Evolutionary conservation across 2,329 filamentous ascomycete species (phyloP).

Genomic region (Epichloe baconii): DNA sequence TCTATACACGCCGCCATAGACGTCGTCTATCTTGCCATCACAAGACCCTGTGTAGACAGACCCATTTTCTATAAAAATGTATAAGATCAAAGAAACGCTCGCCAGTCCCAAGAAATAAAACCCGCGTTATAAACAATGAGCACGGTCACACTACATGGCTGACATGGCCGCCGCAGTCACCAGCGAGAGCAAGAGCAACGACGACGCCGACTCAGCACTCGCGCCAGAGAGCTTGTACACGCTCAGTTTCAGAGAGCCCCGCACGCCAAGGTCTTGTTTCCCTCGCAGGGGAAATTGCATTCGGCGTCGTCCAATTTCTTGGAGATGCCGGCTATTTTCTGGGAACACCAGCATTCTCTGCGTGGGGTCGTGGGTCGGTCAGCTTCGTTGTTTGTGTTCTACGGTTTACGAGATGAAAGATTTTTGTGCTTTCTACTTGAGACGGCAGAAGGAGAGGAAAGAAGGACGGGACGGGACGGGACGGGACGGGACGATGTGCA

Average conservation of each 20-base stretch:
- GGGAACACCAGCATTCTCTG: slow-evolving; percentile 49
- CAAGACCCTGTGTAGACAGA: no score
- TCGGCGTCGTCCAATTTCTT: slow-evolving; percentile 30
- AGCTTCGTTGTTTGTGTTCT: no score
- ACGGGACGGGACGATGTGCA: no score
- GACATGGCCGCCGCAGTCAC: not conserved
- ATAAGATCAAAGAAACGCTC: not conserved
- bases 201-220: not conserved
- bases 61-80: not conserved
- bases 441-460: no score
- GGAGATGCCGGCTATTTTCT: slow-evolving; percentile 33
- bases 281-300: slow-evolving; percentile 39
- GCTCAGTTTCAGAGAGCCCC: slow-evolving; percentile 38
- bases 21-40: no score
- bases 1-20: no score
- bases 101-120: not conserved
- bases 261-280: slow-evolving; percentile 37
- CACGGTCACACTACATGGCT: not conserved
- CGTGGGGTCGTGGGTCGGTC: not conserved
- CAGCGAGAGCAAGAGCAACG: not conserved
- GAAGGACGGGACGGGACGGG: no score
- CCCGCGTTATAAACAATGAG: not conserved
- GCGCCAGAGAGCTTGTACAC: slow-evolving; percentile 24
- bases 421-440: no score
- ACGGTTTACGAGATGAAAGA: no score